Conservation (phyloP, 352 stramenopile genomes). For the Phytophthora constricta region DNA sequence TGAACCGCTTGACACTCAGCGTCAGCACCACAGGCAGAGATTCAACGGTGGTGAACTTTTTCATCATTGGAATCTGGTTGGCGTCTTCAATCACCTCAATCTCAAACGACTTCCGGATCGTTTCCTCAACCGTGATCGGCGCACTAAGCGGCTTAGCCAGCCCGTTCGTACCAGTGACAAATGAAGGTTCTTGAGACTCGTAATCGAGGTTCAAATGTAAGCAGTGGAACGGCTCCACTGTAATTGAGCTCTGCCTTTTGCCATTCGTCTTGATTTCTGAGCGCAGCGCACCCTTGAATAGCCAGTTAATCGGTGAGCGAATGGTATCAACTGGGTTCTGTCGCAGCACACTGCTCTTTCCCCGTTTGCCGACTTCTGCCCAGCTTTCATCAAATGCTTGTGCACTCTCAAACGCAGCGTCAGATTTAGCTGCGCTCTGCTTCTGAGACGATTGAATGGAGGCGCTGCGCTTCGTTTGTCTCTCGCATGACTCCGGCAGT, state of each 20-base stretch:
- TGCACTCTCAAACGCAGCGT: slow-evolving; percentile 26
- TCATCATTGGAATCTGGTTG: slow-evolving; percentile 59
- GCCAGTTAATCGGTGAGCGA: slow-evolving; percentile 83
- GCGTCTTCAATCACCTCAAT: slow-evolving; percentile 78
- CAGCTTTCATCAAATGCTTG: slow-evolving; percentile 70
- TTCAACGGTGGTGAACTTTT: slow-evolving; percentile 77
- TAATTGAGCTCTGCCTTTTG: slow-evolving; percentile 82
- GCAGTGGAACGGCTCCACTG: slow-evolving; percentile 88
- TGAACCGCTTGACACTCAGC: slow-evolving; percentile 87
- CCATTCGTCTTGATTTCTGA: slow-evolving; percentile 79
- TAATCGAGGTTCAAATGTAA: slow-evolving; percentile 83
- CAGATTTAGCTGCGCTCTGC: slow-evolving; percentile 6
- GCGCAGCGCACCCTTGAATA: slow-evolving; percentile 84
- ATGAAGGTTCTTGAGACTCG: slow-evolving; percentile 43
- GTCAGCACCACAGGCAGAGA: slow-evolving; percentile 80
- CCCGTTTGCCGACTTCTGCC: slow-evolving; percentile 78
- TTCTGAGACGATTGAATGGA: slow-evolving; percentile 1
- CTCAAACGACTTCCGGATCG: slow-evolving; percentile 79
- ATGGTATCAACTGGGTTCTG: slow-evolving; percentile 72
- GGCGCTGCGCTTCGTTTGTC: slow-evolving; percentile 58
- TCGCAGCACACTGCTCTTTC: slow-evolving; percentile 79
- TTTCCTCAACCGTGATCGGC: slow-evolving; percentile 70
- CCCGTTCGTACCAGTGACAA: slow-evolving; percentile 47
- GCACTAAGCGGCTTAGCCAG: slow-evolving; percentile 37
- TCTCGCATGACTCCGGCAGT: slow-evolving; percentile 63